Percentiles rank a stretch among this genome's conserved stretches.
Conservation (phyloP, 2,329 filamentous ascomycete species). For the Pseudopithomyces chartarum region DNA sequence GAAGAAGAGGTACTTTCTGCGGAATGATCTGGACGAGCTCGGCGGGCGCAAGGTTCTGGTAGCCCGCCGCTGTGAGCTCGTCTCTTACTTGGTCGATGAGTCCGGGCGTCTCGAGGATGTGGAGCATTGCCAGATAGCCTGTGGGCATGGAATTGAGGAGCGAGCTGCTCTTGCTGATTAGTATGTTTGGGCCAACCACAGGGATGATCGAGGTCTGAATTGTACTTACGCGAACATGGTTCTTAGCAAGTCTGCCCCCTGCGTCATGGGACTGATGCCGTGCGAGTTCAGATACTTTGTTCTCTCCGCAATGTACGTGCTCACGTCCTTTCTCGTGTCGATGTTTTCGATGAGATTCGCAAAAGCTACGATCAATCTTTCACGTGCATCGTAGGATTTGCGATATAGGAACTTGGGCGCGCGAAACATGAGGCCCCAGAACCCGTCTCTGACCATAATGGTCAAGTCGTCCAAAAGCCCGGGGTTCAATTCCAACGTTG, state of each 20-base stretch:
- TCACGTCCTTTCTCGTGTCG: constrained; percentile 6
- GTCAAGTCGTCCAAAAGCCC: constrained; percentile 6
- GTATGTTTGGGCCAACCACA: constrained; percentile 5
- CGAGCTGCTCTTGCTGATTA: constrained; percentile 6
- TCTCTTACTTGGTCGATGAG: constrained; percentile 5
- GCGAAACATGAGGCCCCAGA: constrained; percentile 9
- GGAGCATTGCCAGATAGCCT: constrained; percentile 6
- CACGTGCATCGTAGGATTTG: constrained; percentile 9
- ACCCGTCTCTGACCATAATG: constrained; percentile 7
- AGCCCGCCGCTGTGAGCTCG: constrained; percentile 9
- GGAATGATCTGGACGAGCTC: constrained; percentile 8
- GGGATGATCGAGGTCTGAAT: constrained; percentile 6
- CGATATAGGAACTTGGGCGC: constrained; percentile 9
- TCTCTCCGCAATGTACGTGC: constrained; percentile 6
- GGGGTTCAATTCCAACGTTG: constrained; percentile 7
- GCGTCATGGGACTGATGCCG: constrained; percentile 5
- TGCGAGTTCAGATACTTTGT: constrained; percentile 6
- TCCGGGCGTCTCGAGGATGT: constrained; percentile 6
- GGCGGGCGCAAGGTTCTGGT: constrained; percentile 6
- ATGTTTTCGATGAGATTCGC: constrained; percentile 10
- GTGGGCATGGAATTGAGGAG: constrained; percentile 6
- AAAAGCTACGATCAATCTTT: constrained; percentile 9
- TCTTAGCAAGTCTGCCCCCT: constrained; percentile 6
- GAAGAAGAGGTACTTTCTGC: constrained; percentile 7
- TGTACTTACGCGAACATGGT: constrained; percentile 6